A percentile compares a stretch with the other conserved stretches of the same genome.
Conservation (phyloP, 2,329 filamentous ascomycete genomes). For the Neobulgaria alba region DNA sequence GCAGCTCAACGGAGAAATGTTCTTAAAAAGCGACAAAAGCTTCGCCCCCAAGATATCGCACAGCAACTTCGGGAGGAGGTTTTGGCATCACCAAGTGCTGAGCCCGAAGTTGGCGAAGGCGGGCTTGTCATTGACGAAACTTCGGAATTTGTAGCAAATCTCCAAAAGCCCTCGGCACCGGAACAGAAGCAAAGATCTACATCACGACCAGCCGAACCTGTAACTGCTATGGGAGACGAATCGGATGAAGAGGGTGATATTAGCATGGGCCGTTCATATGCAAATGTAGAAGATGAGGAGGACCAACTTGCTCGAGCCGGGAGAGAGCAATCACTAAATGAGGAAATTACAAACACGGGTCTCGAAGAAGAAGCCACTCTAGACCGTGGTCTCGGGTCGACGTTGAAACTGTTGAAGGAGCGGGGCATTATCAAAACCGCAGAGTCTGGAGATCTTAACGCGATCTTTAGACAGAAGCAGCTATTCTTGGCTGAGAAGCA, state of each 20-base stretch:
- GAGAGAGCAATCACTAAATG: conserved; percentile 38
- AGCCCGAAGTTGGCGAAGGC: conserved; percentile 43
- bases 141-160: conserved; percentile 82
- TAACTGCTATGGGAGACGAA: conserved; percentile 38
- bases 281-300: conserved; percentile 35
- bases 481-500: conserved; percentile 74
- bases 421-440: conserved; percentile 68
- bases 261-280: conserved; percentile 29
- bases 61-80: conserved; percentile 63
- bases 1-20: conserved; percentile 75
- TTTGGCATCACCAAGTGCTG: conserved; percentile 45
- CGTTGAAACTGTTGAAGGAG: conserved; percentile 73
- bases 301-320: conserved; percentile 41
- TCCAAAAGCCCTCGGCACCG: conserved; percentile 58
- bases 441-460: conserved; percentile 54
- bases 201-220: conserved; percentile 31
- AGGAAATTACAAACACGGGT: conserved; percentile 56
- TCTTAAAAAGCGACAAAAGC: conserved; percentile 85
- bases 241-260: conserved; percentile 36
- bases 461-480: conserved; percentile 61
- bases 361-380: conserved; percentile 81
- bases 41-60: conserved; percentile 78
- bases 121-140: conserved; percentile 94
- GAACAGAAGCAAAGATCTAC: conserved; percentile 38
- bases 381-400: conserved; percentile 69